Percentiles rank a stretch among this genome's conserved stretches.
These are phyloP conservation scores for Helenozyma baotianmanensis DNA, from an alignment of 805 yeast species.

Conservation along the genomic window DNA sequence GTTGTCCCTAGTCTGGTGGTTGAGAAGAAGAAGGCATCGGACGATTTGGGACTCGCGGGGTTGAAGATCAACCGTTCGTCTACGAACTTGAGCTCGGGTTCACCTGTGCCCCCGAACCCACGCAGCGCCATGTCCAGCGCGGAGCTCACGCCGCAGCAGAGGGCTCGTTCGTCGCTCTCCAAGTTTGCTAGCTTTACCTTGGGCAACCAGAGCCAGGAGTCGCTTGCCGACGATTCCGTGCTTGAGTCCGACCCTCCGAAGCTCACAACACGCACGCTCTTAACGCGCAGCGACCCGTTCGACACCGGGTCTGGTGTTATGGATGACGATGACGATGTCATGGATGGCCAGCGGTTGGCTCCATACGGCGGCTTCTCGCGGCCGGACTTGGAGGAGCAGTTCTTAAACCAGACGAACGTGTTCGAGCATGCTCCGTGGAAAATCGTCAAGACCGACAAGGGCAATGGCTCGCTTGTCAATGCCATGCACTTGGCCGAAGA, in stretches of 20 bases:
- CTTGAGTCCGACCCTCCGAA: conserved; percentile 3
- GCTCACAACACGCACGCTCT: conserved; percentile 1
- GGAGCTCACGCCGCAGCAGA: too few relatives aligned
- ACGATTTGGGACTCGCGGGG: conserved; percentile 31
- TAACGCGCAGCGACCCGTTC: conserved; percentile 10
- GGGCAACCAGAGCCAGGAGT: conserved; percentile 24
- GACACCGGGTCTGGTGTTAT: conserved; percentile 8
- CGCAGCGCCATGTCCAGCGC: not conserved
- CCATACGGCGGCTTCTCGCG: conserved; percentile 75
- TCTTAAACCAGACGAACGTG: conserved; percentile 38
- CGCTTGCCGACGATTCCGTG: conserved; percentile 30
- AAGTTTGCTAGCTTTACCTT: conserved; percentile 16
- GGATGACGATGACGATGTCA: conserved; percentile 12
- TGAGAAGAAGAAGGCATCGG: conserved; percentile 28
- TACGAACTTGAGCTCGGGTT: too few relatives aligned
- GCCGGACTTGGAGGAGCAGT: conserved; percentile 48
- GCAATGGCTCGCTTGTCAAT: conserved; percentile 85
- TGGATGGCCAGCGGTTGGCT: conserved; percentile 33
- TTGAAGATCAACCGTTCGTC: conserved; percentile 27
- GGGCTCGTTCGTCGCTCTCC: not conserved
- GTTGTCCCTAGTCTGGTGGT: conserved; percentile 28
- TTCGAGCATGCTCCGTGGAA: conserved; percentile 68
- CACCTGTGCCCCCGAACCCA: not conserved
- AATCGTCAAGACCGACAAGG: conserved; percentile 62
- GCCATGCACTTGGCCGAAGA: conserved; percentile 63